These are phyloP conservation scores for Ophiostoma triangulosporum DNA, from an alignment of 2,329 filamentous ascomycete species.

Conservation along the genomic window DNA sequence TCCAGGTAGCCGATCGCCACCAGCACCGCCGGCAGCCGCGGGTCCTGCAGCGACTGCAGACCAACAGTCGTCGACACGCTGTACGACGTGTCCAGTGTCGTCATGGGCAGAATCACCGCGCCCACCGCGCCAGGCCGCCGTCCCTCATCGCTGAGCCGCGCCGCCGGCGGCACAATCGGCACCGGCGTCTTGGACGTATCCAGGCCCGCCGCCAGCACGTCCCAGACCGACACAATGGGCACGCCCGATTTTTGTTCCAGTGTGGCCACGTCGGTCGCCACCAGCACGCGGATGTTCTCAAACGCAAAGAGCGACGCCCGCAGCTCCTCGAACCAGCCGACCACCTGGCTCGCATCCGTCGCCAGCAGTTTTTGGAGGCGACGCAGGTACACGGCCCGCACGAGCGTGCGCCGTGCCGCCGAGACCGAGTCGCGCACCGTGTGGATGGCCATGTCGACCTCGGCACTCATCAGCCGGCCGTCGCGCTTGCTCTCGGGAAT, in stretches of 20 bases:
- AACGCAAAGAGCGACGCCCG: slow-evolving; percentile 66
- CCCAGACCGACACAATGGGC: slow-evolving; percentile 56
- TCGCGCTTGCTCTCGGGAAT: slow-evolving; percentile 86
- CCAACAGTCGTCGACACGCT: slow-evolving; percentile 63
- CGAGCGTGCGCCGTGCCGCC: slow-evolving; percentile 67
- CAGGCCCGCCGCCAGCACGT: slow-evolving; percentile 42
- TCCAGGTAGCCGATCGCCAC: slow-evolving; percentile 88
- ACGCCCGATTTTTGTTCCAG: slow-evolving; percentile 44
- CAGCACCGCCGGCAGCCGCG: slow-evolving; percentile 67
- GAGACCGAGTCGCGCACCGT: slow-evolving; percentile 62
- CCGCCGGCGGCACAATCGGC: slow-evolving; percentile 55
- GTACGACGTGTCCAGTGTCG: slow-evolving; percentile 85
- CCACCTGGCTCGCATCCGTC: slow-evolving; percentile 59
- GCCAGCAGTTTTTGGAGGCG: slow-evolving; percentile 69
- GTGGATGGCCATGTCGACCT: slow-evolving; percentile 66
- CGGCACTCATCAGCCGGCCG: slow-evolving; percentile 53
- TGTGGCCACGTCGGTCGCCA: slow-evolving; percentile 66
- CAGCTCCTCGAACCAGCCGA: slow-evolving; percentile 65
- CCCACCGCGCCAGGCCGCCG: slow-evolving; percentile 59
- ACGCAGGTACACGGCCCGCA: slow-evolving; percentile 78
- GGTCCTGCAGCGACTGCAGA: slow-evolving; percentile 60
- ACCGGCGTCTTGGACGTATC: slow-evolving; percentile 38
- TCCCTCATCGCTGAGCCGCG: slow-evolving; percentile 64
- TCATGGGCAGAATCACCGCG: slow-evolving; percentile 75
- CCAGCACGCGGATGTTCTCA: slow-evolving; percentile 72